A percentile compares a stretch with the other conserved stretches of the same genome.
Conservation (phyloP, 352 stramenopile genomes). For the Pelagophyceae sp. region DNA sequence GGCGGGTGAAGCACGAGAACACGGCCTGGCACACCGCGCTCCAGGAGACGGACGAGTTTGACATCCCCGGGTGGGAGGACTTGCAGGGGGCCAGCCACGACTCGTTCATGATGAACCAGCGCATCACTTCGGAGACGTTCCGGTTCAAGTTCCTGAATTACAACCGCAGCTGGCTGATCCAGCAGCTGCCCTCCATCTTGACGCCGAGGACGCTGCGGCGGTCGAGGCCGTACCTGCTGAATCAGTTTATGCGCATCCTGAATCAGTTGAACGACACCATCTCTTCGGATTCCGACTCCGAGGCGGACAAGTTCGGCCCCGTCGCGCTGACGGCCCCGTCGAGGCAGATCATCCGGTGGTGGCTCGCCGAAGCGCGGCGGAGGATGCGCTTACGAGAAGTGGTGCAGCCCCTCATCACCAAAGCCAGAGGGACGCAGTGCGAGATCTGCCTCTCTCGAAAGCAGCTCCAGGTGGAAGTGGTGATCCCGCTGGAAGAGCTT, state of each 20-base stretch:
- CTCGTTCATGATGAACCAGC: conserved; percentile 90
- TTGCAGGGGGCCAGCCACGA: conserved; percentile 84
- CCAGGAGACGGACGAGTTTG: conserved; percentile 79
- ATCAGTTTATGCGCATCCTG: conserved; percentile 89
- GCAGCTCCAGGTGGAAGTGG: conserved; percentile 84
- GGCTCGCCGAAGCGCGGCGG: conserved; percentile 70
- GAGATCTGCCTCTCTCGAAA: conserved; percentile 83
- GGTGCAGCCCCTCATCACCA: conserved; percentile 78
- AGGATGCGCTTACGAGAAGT: conserved; percentile 66
- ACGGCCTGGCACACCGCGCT: conserved; percentile 77
- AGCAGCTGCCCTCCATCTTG: conserved; percentile 83
- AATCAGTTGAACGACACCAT: conserved; percentile 82
- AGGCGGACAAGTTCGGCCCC: conserved; percentile 69
- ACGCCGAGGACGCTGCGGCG: conserved; percentile 79
- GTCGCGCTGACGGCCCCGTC: conserved; percentile 75
- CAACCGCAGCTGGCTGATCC: conserved; percentile 91
- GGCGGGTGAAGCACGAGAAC: conserved; percentile 91
- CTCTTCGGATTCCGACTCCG: conserved; percentile 80
- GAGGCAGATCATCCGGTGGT: conserved; percentile 78
- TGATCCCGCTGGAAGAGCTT: conserved; percentile 78
- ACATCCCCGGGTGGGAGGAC: conserved; percentile 77
- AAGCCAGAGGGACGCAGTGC: conserved; percentile 78
- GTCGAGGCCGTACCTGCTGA: conserved; percentile 81
- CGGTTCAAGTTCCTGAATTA: conserved; percentile 95
- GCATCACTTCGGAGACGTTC: conserved; percentile 89